These are phyloP conservation scores for Nicotiana benthamiana DNA, from an alignment of 257 asterid genomes.

Conservation along the genomic window DNA sequence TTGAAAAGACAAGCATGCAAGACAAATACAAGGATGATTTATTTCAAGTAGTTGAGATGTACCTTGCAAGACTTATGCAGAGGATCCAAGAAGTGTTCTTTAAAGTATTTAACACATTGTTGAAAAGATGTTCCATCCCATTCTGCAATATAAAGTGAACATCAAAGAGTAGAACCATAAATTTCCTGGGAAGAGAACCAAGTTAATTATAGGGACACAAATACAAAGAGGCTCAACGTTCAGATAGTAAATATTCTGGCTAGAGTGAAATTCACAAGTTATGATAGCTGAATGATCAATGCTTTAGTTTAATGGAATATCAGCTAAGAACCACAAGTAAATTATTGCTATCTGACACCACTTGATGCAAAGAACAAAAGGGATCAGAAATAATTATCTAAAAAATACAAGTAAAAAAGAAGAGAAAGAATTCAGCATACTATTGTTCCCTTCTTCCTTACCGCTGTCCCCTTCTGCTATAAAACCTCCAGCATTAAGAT, in stretches of 20 bases:
- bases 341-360: background rate
- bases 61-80: constrained; percentile 95
- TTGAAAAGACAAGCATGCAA: background rate
- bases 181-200: background rate
- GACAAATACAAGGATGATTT: background rate
- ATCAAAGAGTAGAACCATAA: constrained; percentile 2
- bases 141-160: constrained; percentile 29
- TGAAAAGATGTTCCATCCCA: constrained; percentile 78
- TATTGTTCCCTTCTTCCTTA: constrained; percentile 29
- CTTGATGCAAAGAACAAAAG: background rate
- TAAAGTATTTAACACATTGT: constrained; percentile 57
- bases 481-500: constrained; percentile 60
- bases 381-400: background rate
- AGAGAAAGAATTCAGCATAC: constrained; percentile 22
- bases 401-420: background rate
- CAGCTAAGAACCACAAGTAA: background rate
- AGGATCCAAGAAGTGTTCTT: constrained; percentile 72
- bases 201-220: background rate
- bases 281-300: background rate
- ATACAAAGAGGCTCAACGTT: background rate
- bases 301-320: background rate
- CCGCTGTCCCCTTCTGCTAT: constrained; percentile 46
- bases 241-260: background rate
- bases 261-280: background rate
- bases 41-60: constrained; percentile 7